Conservation (phyloP, 306 rosid genomes). For the Luffa aegyptiaca region DNA sequence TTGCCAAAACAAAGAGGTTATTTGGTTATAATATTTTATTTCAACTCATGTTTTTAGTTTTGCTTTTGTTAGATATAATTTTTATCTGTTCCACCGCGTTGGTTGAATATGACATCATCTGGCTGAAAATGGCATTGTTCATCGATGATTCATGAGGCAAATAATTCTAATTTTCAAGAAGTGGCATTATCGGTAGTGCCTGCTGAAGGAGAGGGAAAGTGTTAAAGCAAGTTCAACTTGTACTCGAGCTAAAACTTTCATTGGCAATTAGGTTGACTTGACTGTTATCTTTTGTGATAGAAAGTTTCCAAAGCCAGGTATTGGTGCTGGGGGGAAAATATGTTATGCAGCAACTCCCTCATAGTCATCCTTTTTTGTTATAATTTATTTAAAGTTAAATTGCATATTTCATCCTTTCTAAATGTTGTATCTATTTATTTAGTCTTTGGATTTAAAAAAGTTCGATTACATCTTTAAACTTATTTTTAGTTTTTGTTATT, state of each 20-base stretch:
- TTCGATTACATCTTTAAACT: neutral
- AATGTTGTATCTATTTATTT: neutral
- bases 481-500: neutral
- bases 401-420: neutral
- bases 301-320: neutral
- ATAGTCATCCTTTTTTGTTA: neutral
- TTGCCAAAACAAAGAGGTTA: slow-evolving; percentile 64
- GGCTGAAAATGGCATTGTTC: neutral
- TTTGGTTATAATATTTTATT: neutral
- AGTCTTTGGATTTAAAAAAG: neutral
- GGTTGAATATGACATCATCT: neutral
- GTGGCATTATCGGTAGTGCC: neutral
- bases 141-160: neutral
- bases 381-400: neutral
- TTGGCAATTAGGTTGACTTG: neutral
- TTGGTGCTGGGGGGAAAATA: neutral
- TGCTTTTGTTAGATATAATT: neutral
- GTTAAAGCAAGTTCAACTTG: neutral
- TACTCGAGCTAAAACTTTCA: neutral
- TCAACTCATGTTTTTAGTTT: neutral
- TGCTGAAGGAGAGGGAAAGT: neutral
- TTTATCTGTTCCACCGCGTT: neutral
- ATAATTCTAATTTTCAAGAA: neutral
- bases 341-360: neutral
- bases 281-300: neutral